phyloP scores from a whole-genome alignment of 805 yeast species.

The Saturnispora kantuleensis region DNA sequence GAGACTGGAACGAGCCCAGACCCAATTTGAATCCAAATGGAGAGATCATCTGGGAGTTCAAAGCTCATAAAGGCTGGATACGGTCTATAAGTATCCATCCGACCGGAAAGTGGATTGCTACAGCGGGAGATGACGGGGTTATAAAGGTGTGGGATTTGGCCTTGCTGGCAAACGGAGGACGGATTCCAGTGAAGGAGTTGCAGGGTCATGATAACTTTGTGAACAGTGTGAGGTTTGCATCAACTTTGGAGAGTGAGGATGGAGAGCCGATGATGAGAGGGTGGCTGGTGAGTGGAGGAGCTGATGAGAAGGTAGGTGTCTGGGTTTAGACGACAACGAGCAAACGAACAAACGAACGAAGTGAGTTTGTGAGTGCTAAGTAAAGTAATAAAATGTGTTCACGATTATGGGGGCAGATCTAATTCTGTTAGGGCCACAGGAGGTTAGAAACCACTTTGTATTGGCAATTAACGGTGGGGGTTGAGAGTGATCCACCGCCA shows the following conservation, averaged over 20 bases:
- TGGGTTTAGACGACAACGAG: conserved; percentile 30
- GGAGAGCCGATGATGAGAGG: conserved; percentile 32
- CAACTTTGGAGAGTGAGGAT: conserved; percentile 26
- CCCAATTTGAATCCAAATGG: conserved; percentile 54
- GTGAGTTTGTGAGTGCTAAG: too few species aligned
- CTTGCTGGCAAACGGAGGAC: conserved; percentile 18
- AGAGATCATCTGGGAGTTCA: conserved; percentile 42
- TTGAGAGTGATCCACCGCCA: too few species aligned
- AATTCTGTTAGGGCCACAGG: too few species aligned
- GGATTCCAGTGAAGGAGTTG: conserved; percentile 26
- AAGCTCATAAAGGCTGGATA: conserved; percentile 86
- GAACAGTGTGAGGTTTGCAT: conserved; percentile 49
- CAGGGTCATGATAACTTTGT: conserved; percentile 70
- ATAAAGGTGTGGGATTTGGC: conserved; percentile 71
- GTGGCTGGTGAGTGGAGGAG: conserved; percentile 52
- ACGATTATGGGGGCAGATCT: too few species aligned
- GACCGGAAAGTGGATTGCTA: conserved; percentile 55
- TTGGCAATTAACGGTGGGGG: too few species aligned
- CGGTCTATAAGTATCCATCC: conserved; percentile 64
- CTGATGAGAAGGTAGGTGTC: conserved; percentile 44
- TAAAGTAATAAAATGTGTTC: too few species aligned
- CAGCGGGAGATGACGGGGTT: conserved; percentile 72
- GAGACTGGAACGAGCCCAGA: conserved; percentile 24
- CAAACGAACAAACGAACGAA: too few species aligned
- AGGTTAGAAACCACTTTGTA: too few species aligned